A percentile compares a stretch with the other conserved stretches of the same genome.
Conservation (phyloP, 2,329 filamentous ascomycete genomes). For the Pseudocercospora fijiensis region DNA sequence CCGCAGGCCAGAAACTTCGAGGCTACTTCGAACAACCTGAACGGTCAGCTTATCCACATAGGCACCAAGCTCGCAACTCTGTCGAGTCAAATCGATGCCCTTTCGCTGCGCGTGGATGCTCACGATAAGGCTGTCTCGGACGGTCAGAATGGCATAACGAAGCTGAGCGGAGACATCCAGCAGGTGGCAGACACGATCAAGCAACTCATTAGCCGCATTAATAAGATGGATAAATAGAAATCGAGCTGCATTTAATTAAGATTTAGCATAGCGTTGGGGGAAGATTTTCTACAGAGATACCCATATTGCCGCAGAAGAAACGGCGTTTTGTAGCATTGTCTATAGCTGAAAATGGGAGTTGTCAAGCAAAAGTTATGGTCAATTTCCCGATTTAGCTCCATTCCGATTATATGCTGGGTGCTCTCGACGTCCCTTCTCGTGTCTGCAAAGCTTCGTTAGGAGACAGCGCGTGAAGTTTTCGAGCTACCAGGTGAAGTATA, state of each 20-base stretch:
- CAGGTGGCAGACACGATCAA: neutral
- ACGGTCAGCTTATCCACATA: neutral
- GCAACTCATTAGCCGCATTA: neutral
- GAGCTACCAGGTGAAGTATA: too few species aligned
- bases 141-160: neutral
- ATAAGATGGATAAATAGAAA: neutral
- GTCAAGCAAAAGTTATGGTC: too few species aligned
- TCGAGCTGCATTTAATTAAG: neutral
- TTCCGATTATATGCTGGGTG: too few species aligned
- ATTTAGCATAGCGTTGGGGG: neutral
- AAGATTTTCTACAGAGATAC: neutral
- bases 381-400: too few species aligned
- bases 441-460: too few species aligned
- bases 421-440: too few species aligned
- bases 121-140: neutral
- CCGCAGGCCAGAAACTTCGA: conserved; percentile 13
- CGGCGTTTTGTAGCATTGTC: neutral
- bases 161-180: neutral
- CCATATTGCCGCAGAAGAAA: neutral
- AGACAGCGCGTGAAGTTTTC: too few species aligned
- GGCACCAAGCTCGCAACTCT: neutral
- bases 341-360: neutral
- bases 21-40: neutral
- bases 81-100: neutral
- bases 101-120: neutral